phyloP scores from a whole-genome alignment of 345 rosid species.

The Syzygium oleosum region DNA sequence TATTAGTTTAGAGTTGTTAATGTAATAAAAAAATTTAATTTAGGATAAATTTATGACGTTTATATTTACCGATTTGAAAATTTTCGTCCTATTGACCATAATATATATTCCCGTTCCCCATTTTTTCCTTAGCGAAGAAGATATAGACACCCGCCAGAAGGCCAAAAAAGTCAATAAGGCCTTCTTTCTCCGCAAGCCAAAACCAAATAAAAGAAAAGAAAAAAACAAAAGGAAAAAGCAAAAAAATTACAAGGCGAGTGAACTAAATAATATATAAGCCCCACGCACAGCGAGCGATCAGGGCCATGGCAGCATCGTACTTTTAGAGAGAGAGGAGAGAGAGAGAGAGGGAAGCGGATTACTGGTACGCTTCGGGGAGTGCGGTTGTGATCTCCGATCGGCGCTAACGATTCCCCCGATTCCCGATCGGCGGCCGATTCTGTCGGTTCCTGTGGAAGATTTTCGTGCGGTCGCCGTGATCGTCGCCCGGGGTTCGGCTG shows the following conservation, averaged over 20 bases:
- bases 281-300: not conserved
- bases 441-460: not conserved
- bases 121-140: not conserved
- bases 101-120: not conserved
- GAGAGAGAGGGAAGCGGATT: slow-evolving; percentile 6
- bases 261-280: not conserved
- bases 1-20: too few species aligned
- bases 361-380: slow-evolving; percentile 8
- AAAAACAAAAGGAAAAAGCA: not conserved
- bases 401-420: not conserved
- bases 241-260: not conserved
- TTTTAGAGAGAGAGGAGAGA: not conserved
- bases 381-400: not conserved
- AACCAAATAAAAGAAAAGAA: not conserved
- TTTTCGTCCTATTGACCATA: too few species aligned
- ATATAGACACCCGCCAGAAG: not conserved
- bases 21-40: too few species aligned
- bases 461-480: too few species aligned
- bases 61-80: too few species aligned
- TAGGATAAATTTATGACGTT: too few species aligned
- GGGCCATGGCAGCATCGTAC: not conserved
- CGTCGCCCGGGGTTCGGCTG: not conserved
- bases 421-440: not conserved
- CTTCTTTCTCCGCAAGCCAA: not conserved
- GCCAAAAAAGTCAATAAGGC: not conserved